Evolutionary conservation across 768 basidiomycete species (phyloP).

Genomic region (Pleurotus citrinopileatus): DNA sequence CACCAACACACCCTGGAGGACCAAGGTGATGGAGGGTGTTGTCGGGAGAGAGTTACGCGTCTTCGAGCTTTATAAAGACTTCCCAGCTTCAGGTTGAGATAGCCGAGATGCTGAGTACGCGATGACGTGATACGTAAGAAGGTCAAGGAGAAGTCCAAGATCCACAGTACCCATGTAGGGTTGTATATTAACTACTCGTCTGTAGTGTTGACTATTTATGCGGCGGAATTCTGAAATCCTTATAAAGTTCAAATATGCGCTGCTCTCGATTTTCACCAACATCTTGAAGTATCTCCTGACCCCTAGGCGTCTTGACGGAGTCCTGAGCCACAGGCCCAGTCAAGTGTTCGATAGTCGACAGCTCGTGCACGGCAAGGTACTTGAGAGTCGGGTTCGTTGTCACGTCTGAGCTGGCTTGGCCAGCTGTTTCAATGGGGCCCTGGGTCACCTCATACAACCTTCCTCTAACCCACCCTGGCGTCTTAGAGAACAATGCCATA

Average conservation of each 20-base stretch:
- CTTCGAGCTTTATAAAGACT: conserved; percentile 24
- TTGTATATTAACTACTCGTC: too few species aligned
- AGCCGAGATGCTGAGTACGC: too few species aligned
- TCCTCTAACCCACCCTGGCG: conserved; percentile 28
- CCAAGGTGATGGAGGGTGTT: conserved; percentile 18
- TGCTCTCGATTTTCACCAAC: conserved; percentile 14
- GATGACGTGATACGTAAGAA: not conserved
- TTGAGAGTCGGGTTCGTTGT: conserved; percentile 13
- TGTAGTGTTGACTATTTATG: too few species aligned
- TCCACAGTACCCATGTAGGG: not conserved
- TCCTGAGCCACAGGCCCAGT: conserved; percentile 20
- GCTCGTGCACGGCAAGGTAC: conserved; percentile 32
- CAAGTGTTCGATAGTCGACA: conserved; percentile 16
- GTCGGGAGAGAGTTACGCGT: conserved; percentile 18
- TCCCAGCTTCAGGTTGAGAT: not conserved
- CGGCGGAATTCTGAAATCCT: too few species aligned
- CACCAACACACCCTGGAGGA: conserved; percentile 22
- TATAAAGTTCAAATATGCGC: conserved; percentile 24
- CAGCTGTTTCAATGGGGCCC: conserved; percentile 15
- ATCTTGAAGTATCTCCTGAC: conserved; percentile 17
- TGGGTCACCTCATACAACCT: conserved; percentile 26
- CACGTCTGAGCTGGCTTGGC: conserved; percentile 11
- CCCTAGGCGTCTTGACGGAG: conserved; percentile 22
- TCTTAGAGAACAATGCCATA: conserved; percentile 23
- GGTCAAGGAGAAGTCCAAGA: not conserved